phyloP scores from a whole-genome alignment of 1,284 basidiomycete species.

The Cutaneotrichosporon sp. region DNA sequence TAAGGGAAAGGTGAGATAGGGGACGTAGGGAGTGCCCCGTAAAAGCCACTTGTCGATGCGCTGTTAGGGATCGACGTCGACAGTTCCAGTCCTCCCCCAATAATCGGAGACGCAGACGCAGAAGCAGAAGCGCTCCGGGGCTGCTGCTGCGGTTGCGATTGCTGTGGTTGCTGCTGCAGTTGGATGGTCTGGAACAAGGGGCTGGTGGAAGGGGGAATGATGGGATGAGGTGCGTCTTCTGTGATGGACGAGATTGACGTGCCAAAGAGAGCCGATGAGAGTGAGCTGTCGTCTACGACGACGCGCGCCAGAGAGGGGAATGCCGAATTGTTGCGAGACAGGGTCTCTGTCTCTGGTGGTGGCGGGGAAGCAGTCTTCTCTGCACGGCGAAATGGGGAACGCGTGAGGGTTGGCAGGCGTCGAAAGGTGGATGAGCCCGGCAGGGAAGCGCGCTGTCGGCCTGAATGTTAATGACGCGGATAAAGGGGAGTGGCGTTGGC shows the following conservation, averaged over 20 bases:
- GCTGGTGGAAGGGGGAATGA: constrained; percentile 1
- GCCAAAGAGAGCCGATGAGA: constrained; percentile 25
- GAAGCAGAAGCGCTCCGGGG: background rate
- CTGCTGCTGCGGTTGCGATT: constrained; percentile 4
- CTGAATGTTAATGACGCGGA: constrained; percentile 10
- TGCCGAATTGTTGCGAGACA: constrained; percentile 13
- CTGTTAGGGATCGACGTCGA: constrained; percentile 7
- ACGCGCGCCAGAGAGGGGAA: constrained; percentile 24
- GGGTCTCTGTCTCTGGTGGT: background rate
- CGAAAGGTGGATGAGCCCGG: constrained; percentile 40
- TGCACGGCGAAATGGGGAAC: constrained; percentile 37
- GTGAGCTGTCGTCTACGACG: constrained; percentile 26
- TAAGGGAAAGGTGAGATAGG: constrained; percentile 11
- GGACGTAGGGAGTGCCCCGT: background rate
- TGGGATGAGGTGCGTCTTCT: constrained; percentile 12
- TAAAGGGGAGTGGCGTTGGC: background rate
- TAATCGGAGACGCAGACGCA: constrained; percentile 1
- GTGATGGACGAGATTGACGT: constrained; percentile 14
- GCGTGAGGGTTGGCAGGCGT: constrained; percentile 35
- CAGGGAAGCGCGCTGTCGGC: constrained; percentile 29
- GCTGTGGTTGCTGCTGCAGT: too few relatives aligned
- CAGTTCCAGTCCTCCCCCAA: constrained; percentile 3
- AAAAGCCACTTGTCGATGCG: constrained; percentile 4
- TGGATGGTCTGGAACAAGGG: background rate
- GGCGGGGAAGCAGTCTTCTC: constrained; percentile 27